Base-by-base conservation (phyloP, 2,329 filamentous ascomycete species). In the Alternaria angustiovoidea region DNA sequence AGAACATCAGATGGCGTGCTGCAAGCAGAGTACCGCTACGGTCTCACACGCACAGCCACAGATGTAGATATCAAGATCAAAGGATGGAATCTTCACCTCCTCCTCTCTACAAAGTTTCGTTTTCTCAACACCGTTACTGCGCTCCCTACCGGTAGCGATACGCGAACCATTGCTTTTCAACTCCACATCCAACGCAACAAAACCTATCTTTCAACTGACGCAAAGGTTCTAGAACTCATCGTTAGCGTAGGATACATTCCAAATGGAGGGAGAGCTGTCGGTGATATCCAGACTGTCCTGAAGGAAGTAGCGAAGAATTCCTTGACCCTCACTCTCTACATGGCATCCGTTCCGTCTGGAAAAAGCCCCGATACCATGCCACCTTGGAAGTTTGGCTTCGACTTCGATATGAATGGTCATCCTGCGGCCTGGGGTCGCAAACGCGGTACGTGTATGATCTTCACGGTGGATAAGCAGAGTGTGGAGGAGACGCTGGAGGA, bases 121-220 rank as follows among this genome's bases (percentile, higher is more conserved):
- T 64, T 61, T 47, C 12, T 54, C 1, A 47, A 61, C 54, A 26
- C 55, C 34, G 32, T 61, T 12, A 44, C 51, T 18, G 47, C 58
- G 24, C 51, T 54, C 7, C 56, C 47, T 12, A 24, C 48, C 24
- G 24, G 32, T 20, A 39, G 5, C 9, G 44, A 52, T 11, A 41
- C 18, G 18, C 9, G n/a, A 38, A 11, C 22, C 41, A 32, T 46
- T 51, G 24, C 32, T 4, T 32, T 52, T 24, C 7, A 30, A 16
- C 16, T 42, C 11, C 14, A n/a, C 3, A 38, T 52, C 24, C 6
- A 42, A 26, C 30, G 32, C 16, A 39, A 24, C 34, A 36, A 11
- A 8, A 28, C 9, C 22, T 12, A 20, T 1, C 48, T 3, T 22
- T 3, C 38, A 11, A 12, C 7, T 7, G 24, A 20, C 3, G 1